Conservation (phyloP, 345 rosid species). For the Corymbia maculata region DNA sequence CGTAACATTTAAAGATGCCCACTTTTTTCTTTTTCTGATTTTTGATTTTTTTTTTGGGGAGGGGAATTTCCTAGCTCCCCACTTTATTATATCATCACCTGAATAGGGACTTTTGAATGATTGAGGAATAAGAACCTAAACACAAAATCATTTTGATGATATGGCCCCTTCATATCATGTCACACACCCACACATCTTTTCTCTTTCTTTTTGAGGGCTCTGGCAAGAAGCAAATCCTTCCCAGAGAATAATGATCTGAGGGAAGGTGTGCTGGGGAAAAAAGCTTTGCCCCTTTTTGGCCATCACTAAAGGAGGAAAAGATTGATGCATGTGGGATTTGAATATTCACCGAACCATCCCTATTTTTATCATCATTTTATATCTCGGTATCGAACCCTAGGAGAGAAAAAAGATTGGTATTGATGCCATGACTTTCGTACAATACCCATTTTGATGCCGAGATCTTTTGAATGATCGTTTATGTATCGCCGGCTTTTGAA, state of each 20-base stretch:
- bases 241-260: background rate
- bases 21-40: background rate
- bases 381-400: background rate
- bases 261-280: background rate
- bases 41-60: background rate
- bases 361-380: background rate
- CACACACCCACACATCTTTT: background rate
- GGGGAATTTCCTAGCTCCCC: background rate
- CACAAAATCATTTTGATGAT: background rate
- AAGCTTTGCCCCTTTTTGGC: background rate
- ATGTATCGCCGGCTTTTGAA: background rate
- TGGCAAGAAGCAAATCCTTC: background rate
- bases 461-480: background rate
- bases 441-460: accelerated
- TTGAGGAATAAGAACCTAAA: conserved; percentile 21
- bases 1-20: background rate
- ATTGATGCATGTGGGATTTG: background rate
- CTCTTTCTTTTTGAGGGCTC: background rate
- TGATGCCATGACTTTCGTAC: background rate
- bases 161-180: background rate
- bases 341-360: background rate
- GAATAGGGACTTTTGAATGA: conserved; percentile 4
- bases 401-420: background rate
- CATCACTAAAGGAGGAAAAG: background rate
- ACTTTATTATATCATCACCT: background rate